Conservation (phyloP, 129 eudicot genomes). For the Smallanthus sonchifolius region DNA sequence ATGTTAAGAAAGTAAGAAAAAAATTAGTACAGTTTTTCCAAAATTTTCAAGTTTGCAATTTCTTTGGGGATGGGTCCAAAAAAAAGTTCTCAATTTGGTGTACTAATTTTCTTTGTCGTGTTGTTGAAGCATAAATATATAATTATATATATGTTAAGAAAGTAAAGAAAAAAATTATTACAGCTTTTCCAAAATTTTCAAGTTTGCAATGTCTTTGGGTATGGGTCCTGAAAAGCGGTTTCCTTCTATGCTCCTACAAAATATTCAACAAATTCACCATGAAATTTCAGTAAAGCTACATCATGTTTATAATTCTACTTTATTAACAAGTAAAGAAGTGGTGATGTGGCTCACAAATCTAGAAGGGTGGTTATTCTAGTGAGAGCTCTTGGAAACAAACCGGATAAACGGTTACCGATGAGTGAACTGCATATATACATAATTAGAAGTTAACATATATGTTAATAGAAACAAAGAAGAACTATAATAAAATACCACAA, state of each 20-base stretch:
- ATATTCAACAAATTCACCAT: slow-evolving; percentile 1
- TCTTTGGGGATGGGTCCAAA: too few relatives aligned
- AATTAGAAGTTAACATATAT: background rate
- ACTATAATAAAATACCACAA: background rate
- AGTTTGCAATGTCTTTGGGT: slow-evolving; percentile 53
- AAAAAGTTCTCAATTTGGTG: too few relatives aligned
- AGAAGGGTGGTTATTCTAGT: slow-evolving; percentile 50
- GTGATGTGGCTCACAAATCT: slow-evolving; percentile 49
- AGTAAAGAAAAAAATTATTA: slow-evolving; percentile 29
- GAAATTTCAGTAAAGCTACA: slow-evolving; percentile 6
- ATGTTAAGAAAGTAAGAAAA: too few relatives aligned
- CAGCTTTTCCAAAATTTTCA: slow-evolving; percentile 55
- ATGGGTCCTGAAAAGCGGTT: too few relatives aligned
- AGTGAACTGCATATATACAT: slow-evolving; percentile 52
- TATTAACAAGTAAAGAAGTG: slow-evolving; percentile 18
- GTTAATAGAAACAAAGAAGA: background rate
- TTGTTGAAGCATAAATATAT: too few relatives aligned
- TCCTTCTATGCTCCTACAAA: slow-evolving; percentile 76
- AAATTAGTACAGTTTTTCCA: too few relatives aligned
- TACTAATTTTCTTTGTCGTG: too few relatives aligned
- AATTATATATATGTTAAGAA: too few relatives aligned
- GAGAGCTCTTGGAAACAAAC: slow-evolving; percentile 61
- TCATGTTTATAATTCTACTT: background rate
- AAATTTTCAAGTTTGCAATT: too few relatives aligned
- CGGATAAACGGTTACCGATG: slow-evolving; percentile 74